Evolutionary conservation across 805 yeast genomes (phyloP).

Genomic region (Teunomyces tritomae): DNA sequence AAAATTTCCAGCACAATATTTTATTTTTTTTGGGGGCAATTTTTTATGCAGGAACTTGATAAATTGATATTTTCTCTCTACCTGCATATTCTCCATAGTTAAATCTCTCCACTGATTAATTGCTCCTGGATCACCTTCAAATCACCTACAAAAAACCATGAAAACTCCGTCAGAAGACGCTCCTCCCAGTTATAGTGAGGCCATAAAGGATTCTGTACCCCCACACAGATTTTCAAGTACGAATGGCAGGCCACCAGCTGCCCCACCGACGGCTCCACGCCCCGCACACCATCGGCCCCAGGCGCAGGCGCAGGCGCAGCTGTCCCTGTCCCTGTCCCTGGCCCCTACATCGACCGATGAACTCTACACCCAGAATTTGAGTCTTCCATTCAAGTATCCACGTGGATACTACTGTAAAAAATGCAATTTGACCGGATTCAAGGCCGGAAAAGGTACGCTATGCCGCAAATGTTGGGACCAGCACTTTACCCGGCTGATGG

Average conservation of each 20-base stretch:
- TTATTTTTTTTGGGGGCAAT: too few relatives aligned
- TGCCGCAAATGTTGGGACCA: slow-evolving; percentile 32
- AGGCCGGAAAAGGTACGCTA: slow-evolving; percentile 20
- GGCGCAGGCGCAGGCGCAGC: slow-evolving; percentile 7
- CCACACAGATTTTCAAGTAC: slow-evolving; percentile 1
- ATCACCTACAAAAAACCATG: neutral
- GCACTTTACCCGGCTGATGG: slow-evolving; percentile 24
- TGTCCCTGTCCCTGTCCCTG: neutral
- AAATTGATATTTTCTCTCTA: too few relatives aligned
- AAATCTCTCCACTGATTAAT: neutral
- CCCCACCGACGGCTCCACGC: slow-evolving; percentile 9
- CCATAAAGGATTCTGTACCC: slow-evolving; percentile 20
- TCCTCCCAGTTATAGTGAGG: slow-evolving; percentile 52
- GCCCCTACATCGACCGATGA: slow-evolving; percentile 2
- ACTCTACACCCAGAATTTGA: slow-evolving; percentile 13
- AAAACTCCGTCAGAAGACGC: slow-evolving; percentile 11
- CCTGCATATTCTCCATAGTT: too few relatives aligned
- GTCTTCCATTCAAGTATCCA: slow-evolving; percentile 30
- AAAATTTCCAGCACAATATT: too few relatives aligned
- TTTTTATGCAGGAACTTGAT: too few relatives aligned
- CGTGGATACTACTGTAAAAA: slow-evolving; percentile 29
- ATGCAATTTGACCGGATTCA: slow-evolving; percentile 37
- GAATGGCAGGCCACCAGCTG: slow-evolving; percentile 5
- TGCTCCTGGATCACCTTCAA: neutral
- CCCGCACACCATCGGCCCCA: slow-evolving; percentile 7